These are phyloP conservation scores for Mycena rosella DNA, from an alignment of 768 basidiomycete species.

Conservation along the genomic window DNA sequence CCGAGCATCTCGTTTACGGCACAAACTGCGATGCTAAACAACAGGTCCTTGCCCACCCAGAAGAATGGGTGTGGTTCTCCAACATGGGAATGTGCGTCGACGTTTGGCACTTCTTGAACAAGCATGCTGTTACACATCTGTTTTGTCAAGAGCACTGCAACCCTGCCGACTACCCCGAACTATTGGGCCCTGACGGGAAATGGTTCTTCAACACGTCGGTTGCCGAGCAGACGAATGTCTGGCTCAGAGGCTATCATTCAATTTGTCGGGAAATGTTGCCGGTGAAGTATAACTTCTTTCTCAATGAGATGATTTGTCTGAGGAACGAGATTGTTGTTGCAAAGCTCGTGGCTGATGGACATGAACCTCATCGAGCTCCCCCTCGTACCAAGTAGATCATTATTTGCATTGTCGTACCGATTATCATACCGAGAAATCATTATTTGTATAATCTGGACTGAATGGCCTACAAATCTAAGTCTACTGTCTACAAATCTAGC, in stretches of 20 bases:
- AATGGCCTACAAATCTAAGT: no score
- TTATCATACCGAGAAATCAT: no score
- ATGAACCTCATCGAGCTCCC: neutral
- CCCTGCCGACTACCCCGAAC: conserved; percentile 36
- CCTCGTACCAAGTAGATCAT: conserved; percentile 19
- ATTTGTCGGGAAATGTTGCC: neutral
- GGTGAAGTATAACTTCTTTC: conserved; percentile 34
- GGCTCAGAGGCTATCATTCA: neutral
- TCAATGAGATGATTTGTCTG: conserved; percentile 52
- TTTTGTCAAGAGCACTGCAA: conserved; percentile 39
- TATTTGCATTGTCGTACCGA: neutral
- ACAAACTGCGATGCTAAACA: conserved; percentile 32
- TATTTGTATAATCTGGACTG: no score
- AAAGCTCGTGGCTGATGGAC: conserved; percentile 33
- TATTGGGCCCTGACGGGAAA: conserved; percentile 28
- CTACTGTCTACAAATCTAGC: no score
- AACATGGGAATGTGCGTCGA: conserved; percentile 38
- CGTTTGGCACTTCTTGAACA: conserved; percentile 36
- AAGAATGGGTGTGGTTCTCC: conserved; percentile 22
- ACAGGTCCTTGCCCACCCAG: conserved; percentile 18
- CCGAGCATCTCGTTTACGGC: conserved; percentile 40
- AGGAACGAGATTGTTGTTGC: conserved; percentile 40
- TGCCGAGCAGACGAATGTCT: conserved; percentile 44
- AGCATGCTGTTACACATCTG: conserved; percentile 30
- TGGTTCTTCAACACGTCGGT: conserved; percentile 51